These are phyloP conservation scores for Corynascus novoguineensis DNA, from an alignment of 495 filamentous ascomycete species.

Conservation along the genomic window DNA sequence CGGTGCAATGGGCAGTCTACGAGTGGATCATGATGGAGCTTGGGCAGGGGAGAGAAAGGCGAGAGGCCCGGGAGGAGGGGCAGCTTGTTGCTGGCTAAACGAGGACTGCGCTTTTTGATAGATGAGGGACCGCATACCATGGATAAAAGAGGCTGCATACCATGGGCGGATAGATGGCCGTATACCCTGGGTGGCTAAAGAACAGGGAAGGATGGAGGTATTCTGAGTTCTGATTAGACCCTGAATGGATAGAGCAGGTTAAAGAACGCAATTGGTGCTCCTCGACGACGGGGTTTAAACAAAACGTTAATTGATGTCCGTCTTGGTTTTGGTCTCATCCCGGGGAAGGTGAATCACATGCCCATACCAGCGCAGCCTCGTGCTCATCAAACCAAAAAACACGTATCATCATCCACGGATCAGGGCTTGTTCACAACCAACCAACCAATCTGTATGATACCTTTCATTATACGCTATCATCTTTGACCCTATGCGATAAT, in stretches of 20 bases:
- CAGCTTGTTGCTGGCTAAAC: neutral
- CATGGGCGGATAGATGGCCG: neutral
- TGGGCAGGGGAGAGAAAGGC: conserved; percentile 22
- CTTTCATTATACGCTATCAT: too few species aligned
- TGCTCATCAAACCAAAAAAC: too few species aligned
- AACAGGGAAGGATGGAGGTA: neutral
- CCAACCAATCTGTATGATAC: too few species aligned
- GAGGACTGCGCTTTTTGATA: neutral
- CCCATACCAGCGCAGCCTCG: too few species aligned
- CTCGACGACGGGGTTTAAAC: too few species aligned
- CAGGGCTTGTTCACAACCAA: too few species aligned
- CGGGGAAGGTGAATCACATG: too few species aligned
- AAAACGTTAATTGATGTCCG: too few species aligned
- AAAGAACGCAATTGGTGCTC: neutral
- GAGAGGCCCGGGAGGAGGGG: neutral
- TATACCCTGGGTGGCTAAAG: neutral
- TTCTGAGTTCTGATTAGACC: neutral
- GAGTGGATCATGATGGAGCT: conserved; percentile 69
- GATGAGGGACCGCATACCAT: too few species aligned
- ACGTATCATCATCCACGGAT: too few species aligned
- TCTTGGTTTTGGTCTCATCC: too few species aligned
- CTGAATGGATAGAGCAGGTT: neutral
- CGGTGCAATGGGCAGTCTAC: conserved; percentile 77
- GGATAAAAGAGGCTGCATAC: neutral
- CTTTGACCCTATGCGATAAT: too few species aligned